These are phyloP conservation scores for Candida albicans DNA, from an alignment of 1,139 yeast genomes.

Conservation along the genomic window DNA sequence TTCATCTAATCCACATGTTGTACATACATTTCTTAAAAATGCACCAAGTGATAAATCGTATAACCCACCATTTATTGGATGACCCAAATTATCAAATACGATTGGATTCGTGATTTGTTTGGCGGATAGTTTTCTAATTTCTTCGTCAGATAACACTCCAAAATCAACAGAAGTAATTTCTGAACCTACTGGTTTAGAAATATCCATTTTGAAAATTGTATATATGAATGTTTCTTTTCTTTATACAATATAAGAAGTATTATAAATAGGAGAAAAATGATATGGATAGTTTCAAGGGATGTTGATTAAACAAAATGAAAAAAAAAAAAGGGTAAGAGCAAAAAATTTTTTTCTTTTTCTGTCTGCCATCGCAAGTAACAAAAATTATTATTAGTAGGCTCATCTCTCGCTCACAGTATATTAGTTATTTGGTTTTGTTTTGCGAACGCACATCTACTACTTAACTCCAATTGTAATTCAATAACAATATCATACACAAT, in stretches of 20 bases:
- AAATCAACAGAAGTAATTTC: conserved; percentile 92
- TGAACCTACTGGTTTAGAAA: conserved; percentile 93
- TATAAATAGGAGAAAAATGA: too few species aligned
- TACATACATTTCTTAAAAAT: conserved; percentile 80
- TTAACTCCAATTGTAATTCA: background rate
- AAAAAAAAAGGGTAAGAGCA: background rate
- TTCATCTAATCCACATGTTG: conserved; percentile 95
- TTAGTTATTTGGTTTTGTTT: background rate
- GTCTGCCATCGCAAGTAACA: background rate
- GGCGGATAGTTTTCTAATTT: conserved; percentile 83
- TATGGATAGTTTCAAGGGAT: background rate
- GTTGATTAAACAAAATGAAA: background rate
- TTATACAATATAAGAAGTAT: too few species aligned
- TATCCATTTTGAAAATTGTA: conserved; percentile 62
- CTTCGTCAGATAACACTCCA: conserved; percentile 78
- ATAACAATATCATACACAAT: background rate
- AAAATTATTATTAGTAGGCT: background rate
- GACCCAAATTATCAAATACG: conserved; percentile 93
- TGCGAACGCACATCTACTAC: background rate
- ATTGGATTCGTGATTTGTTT: conserved; percentile 94
- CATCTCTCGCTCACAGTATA: background rate
- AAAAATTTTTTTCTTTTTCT: conserved; percentile 2
- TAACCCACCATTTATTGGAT: conserved; percentile 90
- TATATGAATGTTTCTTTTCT: background rate
- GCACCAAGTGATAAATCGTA: conserved; percentile 96